Base-by-base conservation (phyloP, 768 basidiomycete genomes). In the Filobasidium wieringae region DNA sequence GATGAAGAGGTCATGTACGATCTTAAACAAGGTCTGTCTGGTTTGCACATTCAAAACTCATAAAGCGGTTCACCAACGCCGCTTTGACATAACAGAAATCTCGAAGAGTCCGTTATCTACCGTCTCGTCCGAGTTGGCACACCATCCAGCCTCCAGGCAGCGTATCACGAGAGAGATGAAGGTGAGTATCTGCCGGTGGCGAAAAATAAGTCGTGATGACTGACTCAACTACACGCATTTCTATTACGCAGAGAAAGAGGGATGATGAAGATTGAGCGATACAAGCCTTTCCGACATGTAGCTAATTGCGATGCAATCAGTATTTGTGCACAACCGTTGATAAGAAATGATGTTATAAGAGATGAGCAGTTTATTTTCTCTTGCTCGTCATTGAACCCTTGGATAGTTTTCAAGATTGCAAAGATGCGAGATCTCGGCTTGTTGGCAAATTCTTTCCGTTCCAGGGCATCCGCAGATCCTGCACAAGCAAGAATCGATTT, bases 1-100 rank as follows among this genome's bases (percentile, higher is more conserved):
- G 92, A 95, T 70, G 90, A 93, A 76, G 93, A 78, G 57, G 70
- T 95, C 71, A 90, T 97, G 91, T 92, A 92, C 79, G 92, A 97
- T 72, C 81, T 97, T 66, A 93, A 86, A 78, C 85, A 90, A 80
- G 87, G 87, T 84, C 72, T 63, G 80, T 66, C 33, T 12, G 1
- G 17, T 9, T 17, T 33, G 15, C 8, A 19, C 41, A 6, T n/a
- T 47, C 9, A 22, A 9, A 26, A 12, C n/a, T 11, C 27, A 27
- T 29, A 12, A 31, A 17, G 27, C 9, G 17, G 22, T 47, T 4
- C 22, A 19, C 56, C 34, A 37, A 53, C 36, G 36, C 26, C 47
- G 19, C 33, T 54, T 30, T 26, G 19, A n/a, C 17, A 17, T 45
- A 39, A 19, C 73, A 87, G 91, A 96, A 76, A 91, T 93, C 64